Evolutionary conservation across 2,329 filamentous ascomycete species (phyloP).

Genomic region (Pyrenochaeta sp.): DNA sequence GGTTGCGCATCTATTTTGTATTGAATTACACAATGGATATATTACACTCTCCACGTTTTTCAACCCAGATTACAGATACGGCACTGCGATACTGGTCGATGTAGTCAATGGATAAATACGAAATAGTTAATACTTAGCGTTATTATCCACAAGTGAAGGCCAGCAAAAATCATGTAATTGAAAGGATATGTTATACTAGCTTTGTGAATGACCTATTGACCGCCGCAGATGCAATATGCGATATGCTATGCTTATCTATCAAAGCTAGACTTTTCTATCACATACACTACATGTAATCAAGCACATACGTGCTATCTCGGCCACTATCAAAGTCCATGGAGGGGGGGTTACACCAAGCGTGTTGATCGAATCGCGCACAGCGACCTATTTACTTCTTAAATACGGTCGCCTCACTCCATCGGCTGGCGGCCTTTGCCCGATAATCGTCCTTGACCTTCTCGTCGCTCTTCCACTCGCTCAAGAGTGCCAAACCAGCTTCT

Average conservation of each 20-base stretch:
- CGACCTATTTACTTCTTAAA: conserved; percentile 35
- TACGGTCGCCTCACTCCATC: conserved; percentile 51
- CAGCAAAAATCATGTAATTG: too few relatives aligned
- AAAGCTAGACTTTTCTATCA: background rate
- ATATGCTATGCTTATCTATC: background rate
- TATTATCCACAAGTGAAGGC: too few relatives aligned
- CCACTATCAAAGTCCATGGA: background rate
- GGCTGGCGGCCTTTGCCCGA: conserved; percentile 46
- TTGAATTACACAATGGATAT: too few relatives aligned
- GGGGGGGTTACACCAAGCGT: background rate
- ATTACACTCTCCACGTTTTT: too few relatives aligned
- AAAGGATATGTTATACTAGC: too few relatives aligned
- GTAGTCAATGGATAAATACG: too few relatives aligned
- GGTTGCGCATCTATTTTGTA: too few relatives aligned
- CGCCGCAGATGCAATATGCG: background rate
- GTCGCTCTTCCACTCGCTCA: conserved; percentile 62
- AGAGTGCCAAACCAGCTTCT: conserved; percentile 60
- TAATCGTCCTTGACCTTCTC: conserved; percentile 61
- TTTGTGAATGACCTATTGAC: background rate
- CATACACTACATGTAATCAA: background rate
- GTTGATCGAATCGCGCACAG: background rate
- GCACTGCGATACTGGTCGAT: too few relatives aligned
- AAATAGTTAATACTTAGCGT: too few relatives aligned
- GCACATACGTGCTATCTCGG: background rate
- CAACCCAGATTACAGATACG: too few relatives aligned